These are phyloP conservation scores for Sarcomyxa edulis DNA, from an alignment of 768 basidiomycete genomes.

Conservation along the genomic window DNA sequence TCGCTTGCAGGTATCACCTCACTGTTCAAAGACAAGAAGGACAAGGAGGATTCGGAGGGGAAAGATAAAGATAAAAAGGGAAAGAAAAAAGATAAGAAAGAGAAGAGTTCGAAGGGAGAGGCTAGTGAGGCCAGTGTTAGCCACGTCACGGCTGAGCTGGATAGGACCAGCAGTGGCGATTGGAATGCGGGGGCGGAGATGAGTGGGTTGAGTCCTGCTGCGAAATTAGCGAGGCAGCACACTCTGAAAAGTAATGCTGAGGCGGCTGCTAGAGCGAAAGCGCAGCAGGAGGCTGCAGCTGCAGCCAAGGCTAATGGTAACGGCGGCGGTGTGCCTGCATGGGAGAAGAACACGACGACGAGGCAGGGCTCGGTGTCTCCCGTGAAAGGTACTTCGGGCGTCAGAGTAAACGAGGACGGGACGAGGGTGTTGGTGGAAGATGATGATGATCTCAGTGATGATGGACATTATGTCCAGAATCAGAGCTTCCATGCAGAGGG, in stretches of 20 bases:
- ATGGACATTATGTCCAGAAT: conserved; percentile 38
- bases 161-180: conserved; percentile 51
- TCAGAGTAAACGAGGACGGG: conserved; percentile 60
- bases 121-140: conserved; percentile 69
- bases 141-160: conserved; percentile 81
- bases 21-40: conserved; percentile 84
- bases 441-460: conserved; percentile 57
- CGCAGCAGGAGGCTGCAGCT: conserved; percentile 47
- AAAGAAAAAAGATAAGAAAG: conserved; percentile 38
- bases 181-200: conserved; percentile 56
- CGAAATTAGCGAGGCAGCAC: conserved; percentile 84
- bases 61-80: conserved; percentile 36
- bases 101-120: conserved; percentile 55
- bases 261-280: conserved; percentile 63
- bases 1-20: conserved; percentile 89
- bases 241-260: conserved; percentile 86
- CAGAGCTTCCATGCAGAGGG: conserved; percentile 51
- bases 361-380: conserved; percentile 42
- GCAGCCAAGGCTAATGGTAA: conserved; percentile 28
- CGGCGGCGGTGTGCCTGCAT: conserved; percentile 49
- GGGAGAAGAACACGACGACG: conserved; percentile 81
- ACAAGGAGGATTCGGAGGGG: conserved; percentile 41
- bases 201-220: conserved; percentile 84
- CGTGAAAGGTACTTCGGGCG: conserved; percentile 30
- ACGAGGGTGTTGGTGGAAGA: conserved; percentile 63